Evolutionary conservation across 164 flowering plant genomes (phyloP), one percentile per base, ranked within the genome.

Genomic region (Pachysandra terminalis): DNA sequence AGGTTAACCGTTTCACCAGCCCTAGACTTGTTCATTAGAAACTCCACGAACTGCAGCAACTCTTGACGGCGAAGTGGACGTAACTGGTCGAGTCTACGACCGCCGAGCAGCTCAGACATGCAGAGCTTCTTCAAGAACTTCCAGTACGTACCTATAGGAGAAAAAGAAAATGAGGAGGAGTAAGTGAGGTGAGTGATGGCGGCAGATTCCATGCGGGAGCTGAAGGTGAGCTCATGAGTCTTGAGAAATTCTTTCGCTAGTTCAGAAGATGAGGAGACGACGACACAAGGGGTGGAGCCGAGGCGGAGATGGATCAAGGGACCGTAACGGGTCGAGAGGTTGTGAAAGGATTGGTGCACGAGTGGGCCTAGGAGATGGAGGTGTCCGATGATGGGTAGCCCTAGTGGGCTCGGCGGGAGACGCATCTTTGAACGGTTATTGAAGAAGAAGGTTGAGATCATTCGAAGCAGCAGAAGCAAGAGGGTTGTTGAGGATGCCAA

Each of bases 131-230:
- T 85, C 67, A 88, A 70, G 74, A 80, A 82, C 27, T 78, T 84
- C 94, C 90, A 86, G 68, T 84, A 85, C 0, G 86, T 83, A 0
- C 91, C 91, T 41, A 79, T 76, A 1, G 84, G 88, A 0, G 90
- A 75, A 28, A 84, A 84, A 24, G 82, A n/a, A n/a, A n/a, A n/a
- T n/a, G n/a, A n/a, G n/a, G n/a, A n/a, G n/a, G n/a, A n/a, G n/a
- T n/a, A n/a, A n/a, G n/a, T n/a, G n/a, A n/a, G n/a, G n/a, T n/a
- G n/a, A n/a, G n/a, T n/a, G n/a, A n/a, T n/a, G n/a, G n/a, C n/a
- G n/a, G n/a, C n/a, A n/a, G n/a, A n/a, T n/a, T n/a, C n/a, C n/a
- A n/a, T n/a, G n/a, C n/a, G n/a, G n/a, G n/a, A n/a, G n/a, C n/a
- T n/a, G n/a, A n/a, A n/a, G n/a, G n/a, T n/a, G n/a, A n/a, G 69